Evolutionary conservation across 352 stramenopile species (phyloP), one percentile per base, ranked within the genome.

Genomic region (Pythium apleroticum): DNA sequence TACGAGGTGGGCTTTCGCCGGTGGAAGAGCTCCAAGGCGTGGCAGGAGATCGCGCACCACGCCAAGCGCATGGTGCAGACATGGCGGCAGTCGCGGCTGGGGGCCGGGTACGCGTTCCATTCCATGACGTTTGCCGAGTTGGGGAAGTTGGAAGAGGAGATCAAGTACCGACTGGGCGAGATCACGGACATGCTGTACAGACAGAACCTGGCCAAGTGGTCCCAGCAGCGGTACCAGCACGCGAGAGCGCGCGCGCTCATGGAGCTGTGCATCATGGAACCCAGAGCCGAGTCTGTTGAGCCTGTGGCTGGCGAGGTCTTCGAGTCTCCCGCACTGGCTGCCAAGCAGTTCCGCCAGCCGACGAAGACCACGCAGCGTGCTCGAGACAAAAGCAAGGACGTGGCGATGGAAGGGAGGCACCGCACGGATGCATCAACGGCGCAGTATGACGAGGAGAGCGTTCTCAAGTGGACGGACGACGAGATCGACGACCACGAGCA

Each of bases 151-250:
- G 78, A 88, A 46, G 72, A 61, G 20, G 75, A 68, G 20, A 78
- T 88, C 50, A 88, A 88, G 72, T n/a, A 63, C 11, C 60, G 57
- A 28, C 65, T 88, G 2, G 52, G 48, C 0, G 50, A 37, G 0
- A 60, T 81, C 20, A 69, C 78, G 8, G 60, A 82, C 55, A 52
- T 84, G 14, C 48, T 81, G 24, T 84, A 85, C 60, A 72, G 74
- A 27, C 77, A 82, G 65, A 83, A 78, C 52, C 39, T 85, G 12
- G 76, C 71, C 59, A 69, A 76, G 33, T 85, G 77, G 77, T 76
- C 77, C 31, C 52, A 75, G 33, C 55, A 74, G 52, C 65, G 52
- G 10, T 65, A 53, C 48, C 53, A 73, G 25, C 31, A 57, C 33
- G 31, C 39, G 1, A 62, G 61, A 12, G 66, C 45, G 10, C 55